A percentile compares a stretch with the other conserved stretches of the same genome.
Conservation (phyloP, 2,329 filamentous ascomycete species). For the Periconia sp. region DNA sequence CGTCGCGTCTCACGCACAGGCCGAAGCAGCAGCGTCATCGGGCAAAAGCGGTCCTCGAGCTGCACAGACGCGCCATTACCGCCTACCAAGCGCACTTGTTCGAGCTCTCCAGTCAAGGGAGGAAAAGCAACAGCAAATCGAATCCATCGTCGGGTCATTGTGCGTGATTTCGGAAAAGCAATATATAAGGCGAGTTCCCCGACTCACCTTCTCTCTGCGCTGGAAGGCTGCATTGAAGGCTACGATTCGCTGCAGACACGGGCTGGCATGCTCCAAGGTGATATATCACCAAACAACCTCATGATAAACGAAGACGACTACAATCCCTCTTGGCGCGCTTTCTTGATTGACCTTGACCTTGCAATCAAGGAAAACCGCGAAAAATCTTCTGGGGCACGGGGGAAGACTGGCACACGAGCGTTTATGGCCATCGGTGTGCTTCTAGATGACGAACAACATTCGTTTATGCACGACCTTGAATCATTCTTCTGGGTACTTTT, state of each 20-base stretch:
- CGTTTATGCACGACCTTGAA: slow-evolving; percentile 57
- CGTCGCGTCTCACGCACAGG: slow-evolving; percentile 19
- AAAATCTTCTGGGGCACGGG: slow-evolving; percentile 44
- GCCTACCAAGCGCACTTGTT: slow-evolving; percentile 13
- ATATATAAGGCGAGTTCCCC: slow-evolving; percentile 51
- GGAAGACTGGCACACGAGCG: slow-evolving; percentile 53
- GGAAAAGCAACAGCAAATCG: slow-evolving; percentile 31
- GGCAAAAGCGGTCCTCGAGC: slow-evolving; percentile 21
- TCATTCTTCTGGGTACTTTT: too few species aligned
- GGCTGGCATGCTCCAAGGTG: too few species aligned
- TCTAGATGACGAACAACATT: slow-evolving; percentile 48
- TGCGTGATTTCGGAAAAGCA: slow-evolving; percentile 49
- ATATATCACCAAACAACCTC: too few species aligned
- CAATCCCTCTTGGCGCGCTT: slow-evolving; percentile 47
- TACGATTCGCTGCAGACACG: slow-evolving; percentile 41
- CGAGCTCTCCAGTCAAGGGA: slow-evolving; percentile 13
- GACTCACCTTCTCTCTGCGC: slow-evolving; percentile 41
- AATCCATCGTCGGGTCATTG: slow-evolving; percentile 49
- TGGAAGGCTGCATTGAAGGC: slow-evolving; percentile 47
- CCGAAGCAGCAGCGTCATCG: slow-evolving; percentile 16
- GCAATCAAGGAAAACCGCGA: slow-evolving; percentile 44
- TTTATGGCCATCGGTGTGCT: slow-evolving; percentile 57
- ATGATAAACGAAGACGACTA: slow-evolving; percentile 54
- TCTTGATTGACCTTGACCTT: slow-evolving; percentile 52
- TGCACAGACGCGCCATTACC: slow-evolving; percentile 11